Conservation (phyloP, 352 stramenopile species). For the Pythium dissotocum region DNA sequence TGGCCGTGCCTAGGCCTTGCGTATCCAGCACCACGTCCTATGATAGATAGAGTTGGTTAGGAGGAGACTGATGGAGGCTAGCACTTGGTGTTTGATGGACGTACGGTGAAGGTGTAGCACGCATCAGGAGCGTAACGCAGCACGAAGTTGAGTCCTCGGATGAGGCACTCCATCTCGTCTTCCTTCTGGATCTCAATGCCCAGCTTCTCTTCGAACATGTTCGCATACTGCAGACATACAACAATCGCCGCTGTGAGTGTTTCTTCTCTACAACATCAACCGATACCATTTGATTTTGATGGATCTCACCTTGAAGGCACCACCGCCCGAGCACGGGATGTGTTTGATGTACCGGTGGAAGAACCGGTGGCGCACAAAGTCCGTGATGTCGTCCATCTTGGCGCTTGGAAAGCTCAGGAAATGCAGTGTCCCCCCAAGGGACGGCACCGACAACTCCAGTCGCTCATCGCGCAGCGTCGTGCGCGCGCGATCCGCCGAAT, state of each 20-base stretch:
- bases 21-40: slow-evolving; percentile 63
- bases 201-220: slow-evolving; percentile 88
- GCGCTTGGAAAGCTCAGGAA: slow-evolving; percentile 86
- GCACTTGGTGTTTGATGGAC: background rate
- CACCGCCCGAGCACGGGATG: slow-evolving; percentile 91
- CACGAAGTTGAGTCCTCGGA: slow-evolving; percentile 97
- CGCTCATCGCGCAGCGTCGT: slow-evolving; percentile 56
- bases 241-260: background rate
- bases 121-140: slow-evolving; percentile 91
- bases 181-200: slow-evolving; percentile 93
- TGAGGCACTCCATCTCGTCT: slow-evolving; percentile 96
- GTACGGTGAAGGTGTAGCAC: slow-evolving; percentile 95
- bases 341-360: slow-evolving; percentile 92
- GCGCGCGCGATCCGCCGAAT: slow-evolving; percentile 36
- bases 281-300: background rate
- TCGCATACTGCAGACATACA: slow-evolving; percentile 42
- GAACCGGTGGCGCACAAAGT: slow-evolving; percentile 69
- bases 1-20: slow-evolving; percentile 52
- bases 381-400: slow-evolving; percentile 70
- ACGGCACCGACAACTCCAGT: slow-evolving; percentile 71
- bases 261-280: background rate
- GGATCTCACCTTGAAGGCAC: slow-evolving; percentile 91
- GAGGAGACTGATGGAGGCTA: no score
- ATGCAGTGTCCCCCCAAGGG: slow-evolving; percentile 92
- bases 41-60: background rate